A percentile compares a stretch with the other conserved stretches of the same genome.
Evolutionary conservation across 192 early-diverging fungal genomes (phyloP).

Genomic region (Mortierella hygrophila): DNA sequence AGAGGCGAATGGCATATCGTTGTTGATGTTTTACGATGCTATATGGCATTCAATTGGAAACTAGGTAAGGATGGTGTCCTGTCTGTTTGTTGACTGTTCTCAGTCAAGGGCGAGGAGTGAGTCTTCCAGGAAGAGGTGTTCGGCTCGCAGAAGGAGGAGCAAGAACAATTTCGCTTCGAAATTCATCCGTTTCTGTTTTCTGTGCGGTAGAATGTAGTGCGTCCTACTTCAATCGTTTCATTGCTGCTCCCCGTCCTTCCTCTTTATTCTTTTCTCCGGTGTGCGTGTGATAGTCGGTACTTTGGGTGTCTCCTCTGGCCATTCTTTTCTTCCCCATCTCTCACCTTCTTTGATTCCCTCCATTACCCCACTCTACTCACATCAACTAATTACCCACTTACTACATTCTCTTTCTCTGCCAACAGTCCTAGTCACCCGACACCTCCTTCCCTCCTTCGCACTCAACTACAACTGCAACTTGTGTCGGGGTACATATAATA

Average conservation of each 20-base stretch:
- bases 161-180: too few species aligned
- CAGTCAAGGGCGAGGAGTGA: too few species aligned
- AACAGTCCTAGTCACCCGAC: background rate
- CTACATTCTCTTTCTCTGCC: background rate
- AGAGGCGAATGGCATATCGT: background rate
- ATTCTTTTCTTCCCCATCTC: background rate
- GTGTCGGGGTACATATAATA: background rate
- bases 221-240: background rate
- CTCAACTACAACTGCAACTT: background rate
- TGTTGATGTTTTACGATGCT: too few species aligned
- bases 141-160: too few species aligned
- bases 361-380: background rate
- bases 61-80: too few species aligned
- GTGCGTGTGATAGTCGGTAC: background rate
- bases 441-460: background rate
- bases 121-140: too few species aligned
- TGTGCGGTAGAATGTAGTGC: too few species aligned
- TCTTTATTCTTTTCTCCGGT: conserved; percentile 7
- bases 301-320: too few species aligned
- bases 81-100: too few species aligned
- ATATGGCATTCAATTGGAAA: too few species aligned
- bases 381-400: background rate
- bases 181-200: too few species aligned
- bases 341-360: conserved; percentile 3
- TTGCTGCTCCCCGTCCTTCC: conserved; percentile 10